Conservation (phyloP, 208 protist species). For the Trypanosoma mega region DNA sequence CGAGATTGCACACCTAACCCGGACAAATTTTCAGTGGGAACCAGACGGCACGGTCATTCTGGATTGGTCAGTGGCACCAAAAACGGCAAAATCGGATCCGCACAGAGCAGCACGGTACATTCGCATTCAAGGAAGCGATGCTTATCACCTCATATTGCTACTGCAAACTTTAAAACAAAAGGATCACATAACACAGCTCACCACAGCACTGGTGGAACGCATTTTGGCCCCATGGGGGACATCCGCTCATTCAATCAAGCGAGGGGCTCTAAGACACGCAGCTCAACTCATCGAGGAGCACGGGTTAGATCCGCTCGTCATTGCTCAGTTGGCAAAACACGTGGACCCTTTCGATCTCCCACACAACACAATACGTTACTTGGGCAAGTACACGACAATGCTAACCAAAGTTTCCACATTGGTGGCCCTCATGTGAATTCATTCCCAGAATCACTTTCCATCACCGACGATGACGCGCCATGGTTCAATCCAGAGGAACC, state of each 20-base stretch:
- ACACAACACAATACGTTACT: not conserved
- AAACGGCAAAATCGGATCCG: not conserved
- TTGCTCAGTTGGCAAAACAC: not conserved
- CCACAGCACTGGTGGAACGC: not conserved
- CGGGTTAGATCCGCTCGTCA: not conserved
- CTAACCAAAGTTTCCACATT: not conserved
- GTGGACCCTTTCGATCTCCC: not conserved
- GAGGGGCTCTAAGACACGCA: not conserved
- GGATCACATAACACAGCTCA: not conserved
- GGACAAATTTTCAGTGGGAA: not conserved
- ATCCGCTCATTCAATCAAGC: not conserved
- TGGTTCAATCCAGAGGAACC: not conserved
- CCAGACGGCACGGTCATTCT: not conserved
- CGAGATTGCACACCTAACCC: constrained; percentile 2
- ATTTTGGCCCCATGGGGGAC: not conserved
- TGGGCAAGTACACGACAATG: not conserved
- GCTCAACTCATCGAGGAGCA: not conserved
- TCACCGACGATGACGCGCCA: not conserved
- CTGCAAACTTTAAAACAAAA: not conserved
- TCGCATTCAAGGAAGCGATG: not conserved
- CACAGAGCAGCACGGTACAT: not conserved
- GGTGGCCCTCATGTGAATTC: not conserved
- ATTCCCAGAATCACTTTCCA: not conserved
- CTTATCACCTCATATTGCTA: not conserved
- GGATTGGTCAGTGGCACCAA: not conserved